These are phyloP conservation scores for Dipteronia dyeriana DNA, from an alignment of 345 rosid genomes.

Conservation along the genomic window DNA sequence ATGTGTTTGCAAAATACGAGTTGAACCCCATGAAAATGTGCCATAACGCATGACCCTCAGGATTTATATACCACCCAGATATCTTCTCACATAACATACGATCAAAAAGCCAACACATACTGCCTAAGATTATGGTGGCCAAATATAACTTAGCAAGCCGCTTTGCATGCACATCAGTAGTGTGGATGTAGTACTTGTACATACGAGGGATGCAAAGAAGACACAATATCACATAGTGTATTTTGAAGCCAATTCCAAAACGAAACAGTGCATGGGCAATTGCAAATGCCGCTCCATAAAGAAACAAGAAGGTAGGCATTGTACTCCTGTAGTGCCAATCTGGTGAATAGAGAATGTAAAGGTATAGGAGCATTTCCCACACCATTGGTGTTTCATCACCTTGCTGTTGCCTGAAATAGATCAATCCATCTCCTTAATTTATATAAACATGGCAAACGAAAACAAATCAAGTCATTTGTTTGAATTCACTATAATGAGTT, in stretches of 20 bases:
- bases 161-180: constrained; percentile 64
- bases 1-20: constrained; percentile 86
- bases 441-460: not conserved
- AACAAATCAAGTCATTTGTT: not conserved
- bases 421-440: not conserved
- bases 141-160: constrained; percentile 69
- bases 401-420: constrained; percentile 77
- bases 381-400: constrained; percentile 99
- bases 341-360: constrained; percentile 94
- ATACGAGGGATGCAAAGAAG: constrained; percentile 88
- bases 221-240: constrained; percentile 73
- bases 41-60: constrained; percentile 96
- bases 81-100: constrained; percentile 59
- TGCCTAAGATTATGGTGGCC: constrained; percentile 58
- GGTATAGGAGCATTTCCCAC: constrained; percentile 95
- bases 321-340: constrained; percentile 97
- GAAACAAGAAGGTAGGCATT: constrained; percentile 93
- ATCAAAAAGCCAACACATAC: constrained; percentile 74
- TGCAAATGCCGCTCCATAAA: constrained; percentile 85
- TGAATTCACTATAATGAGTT: not conserved
- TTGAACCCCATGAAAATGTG: constrained; percentile 88
- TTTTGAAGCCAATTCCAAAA: constrained; percentile 83
- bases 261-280: constrained; percentile 61
- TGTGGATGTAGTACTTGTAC: constrained; percentile 96
- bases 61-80: constrained; percentile 67